phyloP scores from a whole-genome alignment of 495 filamentous ascomycete species.

The Aspergillus sclerotiicarbonarius region DNA sequence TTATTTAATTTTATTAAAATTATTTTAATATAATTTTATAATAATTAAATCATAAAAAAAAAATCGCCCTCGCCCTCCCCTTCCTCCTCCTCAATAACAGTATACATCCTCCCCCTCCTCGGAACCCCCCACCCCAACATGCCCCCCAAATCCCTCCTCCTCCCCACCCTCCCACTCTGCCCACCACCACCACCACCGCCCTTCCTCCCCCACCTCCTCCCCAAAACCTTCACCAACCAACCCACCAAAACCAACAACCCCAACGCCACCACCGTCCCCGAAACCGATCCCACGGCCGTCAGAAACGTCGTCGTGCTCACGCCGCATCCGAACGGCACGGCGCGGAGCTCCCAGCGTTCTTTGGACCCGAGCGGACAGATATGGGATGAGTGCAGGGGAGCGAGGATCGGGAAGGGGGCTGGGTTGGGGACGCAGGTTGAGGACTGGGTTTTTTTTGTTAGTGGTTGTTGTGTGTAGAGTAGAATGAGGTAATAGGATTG shows the following conservation, averaged over 20 bases:
- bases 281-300: slow-evolving; percentile 36
- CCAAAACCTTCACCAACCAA: slow-evolving; percentile 28
- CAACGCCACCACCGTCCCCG: slow-evolving; percentile 33
- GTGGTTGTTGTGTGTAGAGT: not conserved
- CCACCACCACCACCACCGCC: slow-evolving; percentile 22
- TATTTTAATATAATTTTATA: no score
- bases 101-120: slow-evolving; percentile 11
- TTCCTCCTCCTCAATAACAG: slow-evolving; percentile 1
- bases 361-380: slow-evolving; percentile 49
- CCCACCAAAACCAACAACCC: slow-evolving; percentile 26
- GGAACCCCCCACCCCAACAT: slow-evolving; percentile 3
- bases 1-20: no score
- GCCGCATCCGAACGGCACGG: slow-evolving; percentile 47
- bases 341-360: slow-evolving; percentile 54
- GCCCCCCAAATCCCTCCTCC: slow-evolving; percentile 7
- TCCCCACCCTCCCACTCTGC: slow-evolving; percentile 8
- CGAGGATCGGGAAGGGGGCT: slow-evolving; percentile 40
- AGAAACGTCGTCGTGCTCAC: slow-evolving; percentile 51
- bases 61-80: slow-evolving; percentile 21
- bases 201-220: slow-evolving; percentile 22
- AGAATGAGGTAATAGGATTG: no score
- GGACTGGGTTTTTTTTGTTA: slow-evolving; percentile 31
- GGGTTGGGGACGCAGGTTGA: slow-evolving; percentile 51
- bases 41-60: no score
- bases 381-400: slow-evolving; percentile 38